Evolutionary conservation across 2,329 filamentous ascomycete genomes (phyloP).

Genomic region (Nothomitra cinnamomea): DNA sequence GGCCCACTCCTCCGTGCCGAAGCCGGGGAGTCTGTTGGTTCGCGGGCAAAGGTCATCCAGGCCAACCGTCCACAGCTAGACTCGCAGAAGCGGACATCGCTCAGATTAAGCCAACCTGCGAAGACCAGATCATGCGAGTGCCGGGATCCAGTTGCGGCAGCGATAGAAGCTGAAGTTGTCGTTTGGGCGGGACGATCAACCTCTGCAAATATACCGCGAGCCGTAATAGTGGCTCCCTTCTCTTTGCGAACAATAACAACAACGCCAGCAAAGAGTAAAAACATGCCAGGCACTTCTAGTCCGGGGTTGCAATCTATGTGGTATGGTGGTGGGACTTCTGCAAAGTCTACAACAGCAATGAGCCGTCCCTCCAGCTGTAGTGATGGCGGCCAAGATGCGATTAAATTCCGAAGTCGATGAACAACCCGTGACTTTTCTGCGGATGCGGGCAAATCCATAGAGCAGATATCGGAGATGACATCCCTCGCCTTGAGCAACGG

Average conservation of each 20-base stretch:
- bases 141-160: neutral
- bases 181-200: slow-evolving; percentile 56
- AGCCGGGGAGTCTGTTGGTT: slow-evolving; percentile 39
- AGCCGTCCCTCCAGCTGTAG: slow-evolving; percentile 62
- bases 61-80: slow-evolving; percentile 45
- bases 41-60: slow-evolving; percentile 49
- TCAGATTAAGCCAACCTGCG: slow-evolving; percentile 51
- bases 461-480: slow-evolving; percentile 91
- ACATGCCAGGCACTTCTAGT: slow-evolving; percentile 43
- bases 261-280: slow-evolving; percentile 73
- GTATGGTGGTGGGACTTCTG: slow-evolving; percentile 61
- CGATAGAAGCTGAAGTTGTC: neutral
- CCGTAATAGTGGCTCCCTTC: slow-evolving; percentile 43
- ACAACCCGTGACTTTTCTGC: slow-evolving; percentile 56
- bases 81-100: slow-evolving; percentile 57
- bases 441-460: slow-evolving; percentile 56
- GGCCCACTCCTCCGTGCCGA: slow-evolving; percentile 26
- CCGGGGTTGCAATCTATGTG: slow-evolving; percentile 25
- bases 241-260: slow-evolving; percentile 62
- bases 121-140: slow-evolving; percentile 55
- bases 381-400: slow-evolving; percentile 59
- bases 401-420: slow-evolving; percentile 56
- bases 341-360: slow-evolving; percentile 63
- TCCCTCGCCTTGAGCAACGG: slow-evolving; percentile 77
- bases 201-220: slow-evolving; percentile 65